Conservation (phyloP, 2,329 filamentous ascomycete genomes). For the Fusarium ramigenum region DNA sequence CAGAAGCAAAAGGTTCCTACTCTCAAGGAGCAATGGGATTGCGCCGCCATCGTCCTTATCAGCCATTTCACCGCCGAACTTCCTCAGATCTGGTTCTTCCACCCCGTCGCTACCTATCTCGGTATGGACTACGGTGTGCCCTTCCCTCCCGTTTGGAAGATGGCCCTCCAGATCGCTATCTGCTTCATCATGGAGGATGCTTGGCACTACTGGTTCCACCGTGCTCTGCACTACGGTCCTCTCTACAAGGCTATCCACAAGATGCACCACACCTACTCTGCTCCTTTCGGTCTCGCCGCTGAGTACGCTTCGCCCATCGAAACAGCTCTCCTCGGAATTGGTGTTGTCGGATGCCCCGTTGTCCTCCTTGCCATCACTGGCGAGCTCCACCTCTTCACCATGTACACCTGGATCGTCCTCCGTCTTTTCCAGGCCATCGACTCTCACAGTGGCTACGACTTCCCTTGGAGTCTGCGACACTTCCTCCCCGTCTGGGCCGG, state of each 20-base stretch:
- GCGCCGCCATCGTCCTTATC: slow-evolving; percentile 89
- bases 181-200: slow-evolving; percentile 97
- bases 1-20: slow-evolving; percentile 91
- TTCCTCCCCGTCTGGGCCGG: slow-evolving; percentile 98
- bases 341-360: slow-evolving; percentile 84
- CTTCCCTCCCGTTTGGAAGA: slow-evolving; percentile 86
- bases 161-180: slow-evolving; percentile 88
- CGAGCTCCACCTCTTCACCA: slow-evolving; percentile 93
- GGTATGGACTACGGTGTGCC: slow-evolving; percentile 89
- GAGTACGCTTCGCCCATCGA: slow-evolving; percentile 99
- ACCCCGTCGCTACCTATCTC: slow-evolving; percentile 92
- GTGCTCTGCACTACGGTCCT: slow-evolving; percentile 90
- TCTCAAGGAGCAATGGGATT: slow-evolving; percentile 92
- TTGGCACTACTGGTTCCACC: slow-evolving; percentile 99
- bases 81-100: slow-evolving; percentile 99
- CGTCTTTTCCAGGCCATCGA: slow-evolving; percentile 98
- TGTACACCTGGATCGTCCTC: slow-evolving; percentile 95
- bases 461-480: slow-evolving; percentile 95
- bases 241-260: slow-evolving; percentile 98
- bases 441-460: slow-evolving; percentile 97
- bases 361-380: slow-evolving; percentile 84
- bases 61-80: slow-evolving; percentile 98
- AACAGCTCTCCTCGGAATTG: slow-evolving; percentile 91
- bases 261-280: slow-evolving; percentile 98
- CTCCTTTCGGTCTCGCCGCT: slow-evolving; percentile 93